Evolutionary conservation across 371 early-diverging fungal genomes (phyloP), one percentile per base, ranked within the genome.

Genomic region (Apophysomyces ossiformis): DNA sequence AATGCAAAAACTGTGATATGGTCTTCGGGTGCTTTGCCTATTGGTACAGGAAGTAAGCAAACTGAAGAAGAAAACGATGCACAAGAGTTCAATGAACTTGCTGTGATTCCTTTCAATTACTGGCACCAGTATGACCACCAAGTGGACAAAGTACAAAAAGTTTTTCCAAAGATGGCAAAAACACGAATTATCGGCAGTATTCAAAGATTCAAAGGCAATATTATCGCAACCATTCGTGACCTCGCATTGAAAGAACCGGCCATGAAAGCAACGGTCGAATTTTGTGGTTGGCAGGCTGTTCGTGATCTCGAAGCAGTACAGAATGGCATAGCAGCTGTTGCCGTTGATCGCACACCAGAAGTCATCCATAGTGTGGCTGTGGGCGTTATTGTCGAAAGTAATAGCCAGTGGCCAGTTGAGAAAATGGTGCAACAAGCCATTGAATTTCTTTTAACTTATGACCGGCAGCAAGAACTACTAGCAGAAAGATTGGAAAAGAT

Each of bases 381-480:
- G 0, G 84, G 78, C 46, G 78, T 77, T 5, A 65, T 77, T 7
- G 71, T 83, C 39, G 66, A 74, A 18, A 66, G 43, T 12, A 39
- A 66, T 41, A 59, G 60, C 15, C 41, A 70, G 62, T 46, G 54
- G 60, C 65, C 50, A 2, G 5, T 73, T 4, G 73, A 73, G 5
- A 69, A 72, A 62, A 58, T 77, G 62, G 65, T 78, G 3, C 69
- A 81, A 58, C 69, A 70, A 26, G 85, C 81, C 5, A 73, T 84
- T 45, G 82, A 84, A 37, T 82, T 85, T 43, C 75, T 81, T 21
- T 65, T 78, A 41, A 68, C 71, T 0, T 80, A 78, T 63, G 78
- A 71, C 65, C 61, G 65, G 45, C 73, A 65, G 44, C 76, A 75
- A 58, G 5, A 67, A 43, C 77, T 64, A 13, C 45, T 71, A 50